Base-by-base conservation (phyloP, 169 alveolate species). In the Plasmodium gallinaceum region DNA sequence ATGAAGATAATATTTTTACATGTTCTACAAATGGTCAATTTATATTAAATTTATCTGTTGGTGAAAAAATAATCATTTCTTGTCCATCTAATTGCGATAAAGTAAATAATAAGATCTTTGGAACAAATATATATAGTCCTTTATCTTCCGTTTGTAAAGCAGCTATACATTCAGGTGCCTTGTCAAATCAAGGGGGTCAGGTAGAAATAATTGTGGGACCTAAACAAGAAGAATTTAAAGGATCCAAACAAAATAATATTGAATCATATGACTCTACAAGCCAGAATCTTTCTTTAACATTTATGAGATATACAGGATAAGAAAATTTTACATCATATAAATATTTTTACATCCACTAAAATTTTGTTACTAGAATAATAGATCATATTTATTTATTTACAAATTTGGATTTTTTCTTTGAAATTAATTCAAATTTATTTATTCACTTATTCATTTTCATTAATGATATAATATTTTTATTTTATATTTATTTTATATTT, bases 141-240 rank as follows among this genome's bases (percentile, higher is more conserved):
- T 92, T 92, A 61, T 94, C 97, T 61, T 88, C 97, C 46, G 92
- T 96, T 24, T 96, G 98, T 88, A 96, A 96, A 73, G 97, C 98
- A 12, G 98, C 98, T 12, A 90, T 96, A 43, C 95, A 94, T 72
- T 45, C 95, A 20, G 96, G 96, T 18, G 95, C 66, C 39, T 90
- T 90, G 16, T 93, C 95, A 18, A 90, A 20, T 58, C 92, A 92
- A 60, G 96, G 96, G 5, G 95, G 95, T 3, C 91, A 78, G 26
- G 95, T 93, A 58, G 74, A 83, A n/a, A 16, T 83, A 24, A 14
- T 46, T 58, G 42, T 83, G 18, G 91, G 72, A 5, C 22, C 83
- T 10, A 32, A n/a, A 46, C 74, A 68, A 5, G 52, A 68, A 54
- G 62, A 66, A 58, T 83, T 83, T 62, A 83, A 71, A 73, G 74